phyloP scores from a whole-genome alignment of 805 yeast species.

The Lachancea cidri region DNA sequence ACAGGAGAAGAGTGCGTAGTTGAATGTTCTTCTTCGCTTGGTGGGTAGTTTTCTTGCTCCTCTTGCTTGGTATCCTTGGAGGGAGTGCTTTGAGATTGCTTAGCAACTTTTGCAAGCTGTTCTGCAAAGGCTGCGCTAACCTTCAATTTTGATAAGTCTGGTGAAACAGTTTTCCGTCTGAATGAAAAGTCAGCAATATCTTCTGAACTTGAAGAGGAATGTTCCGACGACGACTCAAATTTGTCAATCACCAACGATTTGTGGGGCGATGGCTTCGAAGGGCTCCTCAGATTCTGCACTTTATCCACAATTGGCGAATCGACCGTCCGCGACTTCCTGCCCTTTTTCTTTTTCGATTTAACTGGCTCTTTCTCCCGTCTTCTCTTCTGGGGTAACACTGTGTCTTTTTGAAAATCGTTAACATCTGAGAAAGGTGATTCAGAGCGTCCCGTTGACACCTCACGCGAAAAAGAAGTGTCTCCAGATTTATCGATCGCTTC shows the following conservation, averaged over 20 bases:
- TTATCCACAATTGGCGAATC: constrained; percentile 23
- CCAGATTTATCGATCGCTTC: constrained; percentile 35
- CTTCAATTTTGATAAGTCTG: constrained; percentile 32
- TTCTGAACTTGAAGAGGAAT: constrained; percentile 1
- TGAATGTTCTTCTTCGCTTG: not conserved
- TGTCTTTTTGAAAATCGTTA: constrained; percentile 7
- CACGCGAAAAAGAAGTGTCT: constrained; percentile 5
- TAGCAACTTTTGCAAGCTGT: constrained; percentile 26
- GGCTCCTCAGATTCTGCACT: constrained; percentile 21
- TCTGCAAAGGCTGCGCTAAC: constrained; percentile 36
- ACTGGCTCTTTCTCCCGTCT: constrained; percentile 11
- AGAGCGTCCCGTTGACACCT: constrained; percentile 1
- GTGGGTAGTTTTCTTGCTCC: not conserved
- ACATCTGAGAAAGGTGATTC: constrained; percentile 6
- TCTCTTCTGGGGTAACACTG: constrained; percentile 5
- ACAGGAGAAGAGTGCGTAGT: not conserved
- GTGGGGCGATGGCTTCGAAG: constrained; percentile 20
- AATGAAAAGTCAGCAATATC: constrained; percentile 17
- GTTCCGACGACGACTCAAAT: constrained; percentile 19
- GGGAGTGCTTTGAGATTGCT: constrained; percentile 5
- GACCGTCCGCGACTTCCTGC: constrained; percentile 1
- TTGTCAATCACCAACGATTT: constrained; percentile 19
- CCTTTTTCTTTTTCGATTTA: constrained; percentile 11
- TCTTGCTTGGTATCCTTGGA: not conserved
- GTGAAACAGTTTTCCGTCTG: constrained; percentile 26